Evolutionary conservation across 1,139 yeast genomes (phyloP).

Genomic region (Hyphopichia buzzinii): DNA sequence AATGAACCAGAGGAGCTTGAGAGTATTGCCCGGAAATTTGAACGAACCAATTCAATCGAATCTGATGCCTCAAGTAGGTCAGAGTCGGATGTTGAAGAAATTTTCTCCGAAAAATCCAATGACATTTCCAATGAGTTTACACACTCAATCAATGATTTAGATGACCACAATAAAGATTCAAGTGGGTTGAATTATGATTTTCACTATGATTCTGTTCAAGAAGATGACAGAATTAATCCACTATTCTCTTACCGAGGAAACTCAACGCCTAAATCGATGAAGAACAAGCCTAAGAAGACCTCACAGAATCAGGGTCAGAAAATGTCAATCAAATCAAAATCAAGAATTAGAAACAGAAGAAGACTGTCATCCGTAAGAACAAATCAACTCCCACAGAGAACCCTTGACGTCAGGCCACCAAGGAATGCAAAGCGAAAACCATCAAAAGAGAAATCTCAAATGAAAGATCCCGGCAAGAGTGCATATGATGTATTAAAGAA

Average conservation of each 20-base stretch:
- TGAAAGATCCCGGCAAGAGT: neutral
- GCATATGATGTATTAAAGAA: neutral
- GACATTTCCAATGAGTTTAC: neutral
- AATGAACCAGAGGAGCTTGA: neutral
- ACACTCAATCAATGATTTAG: neutral
- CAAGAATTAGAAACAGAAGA: neutral
- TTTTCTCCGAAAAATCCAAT: conserved; percentile 1
- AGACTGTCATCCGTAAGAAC: neutral
- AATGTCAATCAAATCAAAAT: no score
- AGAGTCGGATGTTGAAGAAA: conserved; percentile 1
- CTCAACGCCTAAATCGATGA: neutral
- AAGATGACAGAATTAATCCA: conserved; percentile 19
- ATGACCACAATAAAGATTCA: neutral
- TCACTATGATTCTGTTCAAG: conserved; percentile 13
- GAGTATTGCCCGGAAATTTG: neutral
- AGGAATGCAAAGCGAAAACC: conserved; percentile 1
- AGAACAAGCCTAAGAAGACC: neutral
- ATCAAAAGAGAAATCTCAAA: neutral
- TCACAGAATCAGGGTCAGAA: no score
- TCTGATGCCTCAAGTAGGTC: neutral
- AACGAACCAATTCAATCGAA: neutral
- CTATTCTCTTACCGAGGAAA: conserved; percentile 11
- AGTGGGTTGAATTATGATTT: neutral
- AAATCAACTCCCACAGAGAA: neutral
- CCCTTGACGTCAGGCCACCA: neutral